Base-by-base conservation (phyloP, 768 basidiomycete genomes). In the Udeniomyces megalosporus region DNA sequence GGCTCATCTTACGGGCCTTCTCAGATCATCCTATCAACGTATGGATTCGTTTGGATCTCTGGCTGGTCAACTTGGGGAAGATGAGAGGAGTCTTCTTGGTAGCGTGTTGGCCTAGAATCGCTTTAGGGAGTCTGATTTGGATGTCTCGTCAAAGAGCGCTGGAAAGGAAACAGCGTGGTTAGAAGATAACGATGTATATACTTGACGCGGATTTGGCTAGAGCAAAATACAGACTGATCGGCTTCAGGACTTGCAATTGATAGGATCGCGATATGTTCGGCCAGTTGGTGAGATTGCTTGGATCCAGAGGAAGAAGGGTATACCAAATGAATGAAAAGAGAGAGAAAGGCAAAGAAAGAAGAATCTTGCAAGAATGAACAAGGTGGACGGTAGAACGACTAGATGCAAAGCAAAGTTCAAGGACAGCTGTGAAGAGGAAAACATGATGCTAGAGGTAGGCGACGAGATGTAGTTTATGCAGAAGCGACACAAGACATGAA, bases 41-140 rank as follows among this genome's bases (percentile, higher is more conserved):
- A 78, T 77, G 31, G 79, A 76, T 67, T 78, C 80, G 58, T 89
- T 90, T 70, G 76, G 79, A 2, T 74, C 73, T 5, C 73, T 84
- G 2, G 80, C 83, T 1, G 84, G 82, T 20, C 81, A 84, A 69
- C 75, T 90, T 58, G 78, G 78, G 14, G 76, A 81, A 11, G 86
- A 88, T 67, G 88, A 90, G 73, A 80, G 79, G 60, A 67, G 82
- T 32, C 79, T 87, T n/a, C 72, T 88, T 26, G 61, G 61, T n/a
- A n/a, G 47, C 10, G 22, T 62, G 15, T 46, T 62, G 2, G 38
- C 61, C 5, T 62, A 55, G 35, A 26, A 28, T 22, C 15, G 24
- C 26, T 29, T 2, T 7, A 24, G 46, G 6, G 26, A n/a, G 4
- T n/a, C 47, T 26, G 22, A n/a, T 20, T 3, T n/a, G 15, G 47